Evolutionary conservation across 225 moss, liverwort and hornwort species (phyloP), one percentile per base, ranked within the genome.

Genomic region (Takakia lepidozioides): DNA sequence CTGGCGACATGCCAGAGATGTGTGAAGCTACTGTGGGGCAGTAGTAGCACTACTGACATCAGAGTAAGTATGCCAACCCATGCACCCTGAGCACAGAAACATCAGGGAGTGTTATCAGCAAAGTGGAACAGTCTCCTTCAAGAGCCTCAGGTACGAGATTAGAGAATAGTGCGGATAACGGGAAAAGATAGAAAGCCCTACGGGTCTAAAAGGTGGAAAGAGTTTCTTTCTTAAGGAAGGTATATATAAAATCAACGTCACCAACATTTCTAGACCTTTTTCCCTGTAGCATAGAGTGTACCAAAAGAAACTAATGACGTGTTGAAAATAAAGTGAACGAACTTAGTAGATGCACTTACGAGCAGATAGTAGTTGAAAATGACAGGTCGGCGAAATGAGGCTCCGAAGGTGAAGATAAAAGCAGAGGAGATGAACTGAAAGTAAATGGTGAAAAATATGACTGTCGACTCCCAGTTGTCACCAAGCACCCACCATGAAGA

Each of bases 401-500:
- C 67, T 54, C 80, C 83, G 38, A 80, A 80, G 11, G 60, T 42
- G 61, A 72, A 84, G 38, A 75, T 25, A 28, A 75, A 32, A 18
- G 72, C 50, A 27, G 80, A 67, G n/a, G 70, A 59, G 38, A 80
- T 60, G 52, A 76, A 84, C n/a, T 84, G 84, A 17, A 53, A 60
- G 58, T 75, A 84, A 14, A 70, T 43, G 19, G 72, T 65, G 44
- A 75, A 84, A 48, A 80, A 80, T 56, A 35, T 32, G 30, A 84
- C 41, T 0, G 58, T 84, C 19, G 80, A 49, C 43, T 84, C 80
- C 84, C 84, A 80, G 29, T 73, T 84, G 64, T 84, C 84, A 45
- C 84, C 84, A 40, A 84, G 80, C 19, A 45, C 40, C 84, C 84
- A 80, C 80, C 75, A 84, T 1, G 36, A 38, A 23, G 56, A 29